phyloP scores from a whole-genome alignment of 202 grass and related monocot genomes.

The Schoenoplectus tabernaemontani region DNA sequence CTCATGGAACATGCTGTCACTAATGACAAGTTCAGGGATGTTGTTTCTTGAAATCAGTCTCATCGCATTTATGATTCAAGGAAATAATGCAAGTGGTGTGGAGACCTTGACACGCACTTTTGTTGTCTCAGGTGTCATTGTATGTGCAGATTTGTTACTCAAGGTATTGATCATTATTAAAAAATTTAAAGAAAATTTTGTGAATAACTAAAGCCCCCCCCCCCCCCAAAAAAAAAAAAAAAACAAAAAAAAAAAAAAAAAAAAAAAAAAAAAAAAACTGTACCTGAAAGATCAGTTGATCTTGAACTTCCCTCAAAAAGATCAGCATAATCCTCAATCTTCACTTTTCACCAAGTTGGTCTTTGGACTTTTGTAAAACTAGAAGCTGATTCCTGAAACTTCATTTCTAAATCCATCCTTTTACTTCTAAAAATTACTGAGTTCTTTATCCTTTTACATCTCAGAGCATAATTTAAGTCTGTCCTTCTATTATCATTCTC shows the following conservation, averaged over 20 bases:
- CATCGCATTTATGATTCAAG: slow-evolving; percentile 91
- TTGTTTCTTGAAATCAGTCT: slow-evolving; percentile 91
- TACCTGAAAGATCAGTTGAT: too few species aligned
- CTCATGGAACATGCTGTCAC: slow-evolving; percentile 80
- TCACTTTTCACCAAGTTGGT: not conserved
- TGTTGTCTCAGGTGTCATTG: slow-evolving; percentile 73
- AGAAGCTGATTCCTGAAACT: not conserved
- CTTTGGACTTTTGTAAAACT: not conserved
- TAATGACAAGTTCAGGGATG: slow-evolving; percentile 86
- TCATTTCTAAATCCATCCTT: not conserved
- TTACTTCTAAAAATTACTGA: not conserved
- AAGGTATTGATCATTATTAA: slow-evolving; percentile 44
- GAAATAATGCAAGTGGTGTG: slow-evolving; percentile 71
- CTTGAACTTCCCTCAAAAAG: not conserved
- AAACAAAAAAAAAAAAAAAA: too few species aligned
- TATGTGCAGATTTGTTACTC: slow-evolving; percentile 88
- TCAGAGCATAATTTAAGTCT: not conserved
- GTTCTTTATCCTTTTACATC: not conserved
- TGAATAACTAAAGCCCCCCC: not conserved
- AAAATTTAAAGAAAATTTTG: not conserved
- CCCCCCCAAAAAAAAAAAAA: not conserved
- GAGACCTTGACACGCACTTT: slow-evolving; percentile 83
- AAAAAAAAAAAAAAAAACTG: too few species aligned
- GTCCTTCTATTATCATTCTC: not conserved
- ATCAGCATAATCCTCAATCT: not conserved